Conservation (phyloP, 768 basidiomycete species). For the Hortiboletus flavorubellus region DNA sequence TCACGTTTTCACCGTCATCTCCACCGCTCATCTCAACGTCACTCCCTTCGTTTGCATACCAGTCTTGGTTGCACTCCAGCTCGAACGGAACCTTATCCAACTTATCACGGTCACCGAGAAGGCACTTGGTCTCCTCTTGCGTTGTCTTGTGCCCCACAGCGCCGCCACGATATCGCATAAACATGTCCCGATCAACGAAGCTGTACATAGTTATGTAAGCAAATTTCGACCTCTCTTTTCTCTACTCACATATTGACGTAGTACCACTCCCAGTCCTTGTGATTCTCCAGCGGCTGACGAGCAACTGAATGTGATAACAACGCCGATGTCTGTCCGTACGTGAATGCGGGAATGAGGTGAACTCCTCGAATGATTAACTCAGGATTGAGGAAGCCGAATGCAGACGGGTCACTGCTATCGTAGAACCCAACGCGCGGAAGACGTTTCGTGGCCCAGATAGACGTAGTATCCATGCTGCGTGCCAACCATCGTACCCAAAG, state of each 20-base stretch:
- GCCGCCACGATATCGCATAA: background rate
- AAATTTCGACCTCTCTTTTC: rapidly evolving
- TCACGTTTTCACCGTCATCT: background rate
- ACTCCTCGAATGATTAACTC: background rate
- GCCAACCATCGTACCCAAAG: background rate
- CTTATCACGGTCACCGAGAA: background rate
- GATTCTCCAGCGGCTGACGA: background rate
- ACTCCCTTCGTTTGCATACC: too few species aligned
- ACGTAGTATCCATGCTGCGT: background rate
- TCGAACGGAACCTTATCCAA: background rate
- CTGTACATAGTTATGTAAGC: background rate
- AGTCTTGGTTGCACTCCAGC: background rate
- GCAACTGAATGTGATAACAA: background rate
- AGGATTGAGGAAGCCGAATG: background rate
- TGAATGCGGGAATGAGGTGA: background rate
- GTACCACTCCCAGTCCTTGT: constrained; percentile 1
- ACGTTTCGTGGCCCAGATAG: background rate
- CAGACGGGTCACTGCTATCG: background rate
- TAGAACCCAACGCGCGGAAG: background rate
- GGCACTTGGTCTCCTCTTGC: background rate
- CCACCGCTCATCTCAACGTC: background rate
- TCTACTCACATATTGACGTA: background rate
- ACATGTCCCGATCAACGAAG: background rate
- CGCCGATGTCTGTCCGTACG: background rate
- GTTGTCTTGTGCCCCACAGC: background rate